phyloP scores from a whole-genome alignment of 148 eudicot genomes.

The Chenopodium quinoa region DNA sequence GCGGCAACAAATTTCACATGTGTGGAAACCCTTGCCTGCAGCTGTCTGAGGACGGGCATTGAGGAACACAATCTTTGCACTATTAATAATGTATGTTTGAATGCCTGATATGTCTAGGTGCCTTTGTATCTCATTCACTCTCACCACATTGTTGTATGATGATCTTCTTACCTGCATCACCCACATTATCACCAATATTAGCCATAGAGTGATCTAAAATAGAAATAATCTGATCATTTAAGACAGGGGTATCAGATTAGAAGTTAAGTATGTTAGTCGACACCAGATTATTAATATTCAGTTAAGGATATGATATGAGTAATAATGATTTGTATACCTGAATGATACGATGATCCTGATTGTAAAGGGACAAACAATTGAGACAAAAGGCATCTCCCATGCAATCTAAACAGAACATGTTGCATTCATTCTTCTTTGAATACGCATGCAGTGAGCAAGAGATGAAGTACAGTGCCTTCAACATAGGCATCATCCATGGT shows the following conservation, averaged over 20 bases:
- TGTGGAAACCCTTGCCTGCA: constrained; percentile 44
- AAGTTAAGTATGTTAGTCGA: not conserved
- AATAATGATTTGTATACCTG: constrained; percentile 29
- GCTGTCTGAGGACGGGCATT: constrained; percentile 48
- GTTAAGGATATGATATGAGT: too few species aligned
- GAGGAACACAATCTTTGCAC: constrained; percentile 48
- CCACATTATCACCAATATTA: not conserved
- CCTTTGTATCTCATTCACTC: constrained; percentile 47
- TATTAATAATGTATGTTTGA: constrained; percentile 48
- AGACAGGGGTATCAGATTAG: not conserved
- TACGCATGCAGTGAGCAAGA: constrained; percentile 37
- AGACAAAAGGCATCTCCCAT: constrained; percentile 43
- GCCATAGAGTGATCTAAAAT: not conserved
- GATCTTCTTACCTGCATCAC: constrained; percentile 46
- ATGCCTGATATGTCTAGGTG: constrained; percentile 47
- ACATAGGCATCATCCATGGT: constrained; percentile 46
- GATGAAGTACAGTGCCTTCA: constrained; percentile 35
- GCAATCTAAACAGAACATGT: constrained; percentile 57
- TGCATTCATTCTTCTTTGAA: constrained; percentile 46
- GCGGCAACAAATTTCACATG: constrained; percentile 45
- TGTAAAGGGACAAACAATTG: constrained; percentile 43
- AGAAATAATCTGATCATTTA: too few species aligned
- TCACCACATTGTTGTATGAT: constrained; percentile 53
- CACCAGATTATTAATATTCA: not conserved
- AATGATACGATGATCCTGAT: constrained; percentile 37